Evolutionary conservation across 73 alveolate genomes (phyloP).

Genomic region (Stentor roeselii): DNA sequence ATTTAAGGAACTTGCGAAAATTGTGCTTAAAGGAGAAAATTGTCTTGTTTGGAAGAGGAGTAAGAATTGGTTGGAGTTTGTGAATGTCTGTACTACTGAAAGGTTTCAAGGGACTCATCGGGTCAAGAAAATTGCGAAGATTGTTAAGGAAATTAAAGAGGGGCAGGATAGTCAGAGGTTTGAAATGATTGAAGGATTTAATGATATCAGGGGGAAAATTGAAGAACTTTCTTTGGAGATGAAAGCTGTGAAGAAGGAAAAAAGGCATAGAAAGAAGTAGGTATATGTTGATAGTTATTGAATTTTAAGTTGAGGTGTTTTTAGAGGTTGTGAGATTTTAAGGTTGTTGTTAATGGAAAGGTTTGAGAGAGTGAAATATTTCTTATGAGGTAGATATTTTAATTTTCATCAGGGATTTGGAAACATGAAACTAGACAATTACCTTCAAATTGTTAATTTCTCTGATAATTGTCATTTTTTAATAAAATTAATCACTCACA

Average conservation of each 20-base stretch:
- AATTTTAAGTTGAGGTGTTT: too few relatives aligned
- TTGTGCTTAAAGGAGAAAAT: not conserved
- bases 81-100: not conserved
- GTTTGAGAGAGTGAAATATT: too few relatives aligned
- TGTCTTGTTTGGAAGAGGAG: not conserved
- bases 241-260: not conserved
- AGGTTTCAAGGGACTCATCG: not conserved
- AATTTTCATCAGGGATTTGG: too few relatives aligned
- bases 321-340: too few relatives aligned
- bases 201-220: not conserved
- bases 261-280: too few relatives aligned
- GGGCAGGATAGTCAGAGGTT: not conserved
- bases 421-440: too few relatives aligned
- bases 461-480: too few relatives aligned
- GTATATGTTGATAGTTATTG: too few relatives aligned
- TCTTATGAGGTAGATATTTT: too few relatives aligned
- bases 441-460: too few relatives aligned
- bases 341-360: too few relatives aligned
- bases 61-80: not conserved
- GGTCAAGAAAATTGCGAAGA: not conserved
- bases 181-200: not conserved
- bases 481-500: too few relatives aligned
- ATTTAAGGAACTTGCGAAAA: not conserved
- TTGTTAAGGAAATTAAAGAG: not conserved
- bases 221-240: not conserved